Conservation (phyloP, 2,329 filamentous ascomycete species). For the Fusarium sp. region DNA sequence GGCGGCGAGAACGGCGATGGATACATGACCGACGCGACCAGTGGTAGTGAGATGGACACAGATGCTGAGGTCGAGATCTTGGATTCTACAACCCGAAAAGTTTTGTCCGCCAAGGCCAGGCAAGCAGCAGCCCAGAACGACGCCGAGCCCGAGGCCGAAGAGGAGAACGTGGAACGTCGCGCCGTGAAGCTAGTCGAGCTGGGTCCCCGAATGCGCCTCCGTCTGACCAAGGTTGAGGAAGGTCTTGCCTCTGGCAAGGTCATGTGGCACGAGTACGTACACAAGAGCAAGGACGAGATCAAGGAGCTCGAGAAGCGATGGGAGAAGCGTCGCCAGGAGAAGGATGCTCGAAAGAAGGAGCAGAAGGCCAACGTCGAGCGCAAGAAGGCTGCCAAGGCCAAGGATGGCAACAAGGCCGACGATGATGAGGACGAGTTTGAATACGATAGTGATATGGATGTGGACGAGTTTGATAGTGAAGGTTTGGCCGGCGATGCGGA, state of each 20-base stretch:
- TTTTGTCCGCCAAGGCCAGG: constrained; percentile 68
- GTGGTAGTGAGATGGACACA: constrained; percentile 92
- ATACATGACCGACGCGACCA: constrained; percentile 88
- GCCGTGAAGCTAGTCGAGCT: constrained; percentile 94
- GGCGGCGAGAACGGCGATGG: constrained; percentile 81
- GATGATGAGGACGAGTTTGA: constrained; percentile 61
- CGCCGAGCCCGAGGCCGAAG: constrained; percentile 63
- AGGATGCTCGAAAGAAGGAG: constrained; percentile 83
- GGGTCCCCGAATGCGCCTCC: constrained; percentile 88
- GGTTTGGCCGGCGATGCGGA: constrained; percentile 66
- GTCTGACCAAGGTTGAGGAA: constrained; percentile 96
- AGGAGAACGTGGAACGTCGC: constrained; percentile 80
- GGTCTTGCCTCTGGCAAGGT: constrained; percentile 90
- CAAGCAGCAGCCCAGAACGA: constrained; percentile 58
- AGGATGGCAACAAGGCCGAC: constrained; percentile 57
- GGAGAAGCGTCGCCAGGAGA: constrained; percentile 83
- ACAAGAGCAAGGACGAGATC: constrained; percentile 85
- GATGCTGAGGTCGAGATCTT: constrained; percentile 95
- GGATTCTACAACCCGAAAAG: constrained; percentile 74
- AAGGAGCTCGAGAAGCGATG: constrained; percentile 86
- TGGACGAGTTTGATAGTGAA: constrained; percentile 68
- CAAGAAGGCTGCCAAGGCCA: constrained; percentile 73
- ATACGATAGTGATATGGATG: constrained; percentile 62
- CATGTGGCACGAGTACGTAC: constrained; percentile 97
- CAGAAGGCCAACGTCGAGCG: constrained; percentile 93